These are phyloP conservation scores for Suillus bovinus DNA, from an alignment of 768 basidiomycete genomes.

Conservation along the genomic window DNA sequence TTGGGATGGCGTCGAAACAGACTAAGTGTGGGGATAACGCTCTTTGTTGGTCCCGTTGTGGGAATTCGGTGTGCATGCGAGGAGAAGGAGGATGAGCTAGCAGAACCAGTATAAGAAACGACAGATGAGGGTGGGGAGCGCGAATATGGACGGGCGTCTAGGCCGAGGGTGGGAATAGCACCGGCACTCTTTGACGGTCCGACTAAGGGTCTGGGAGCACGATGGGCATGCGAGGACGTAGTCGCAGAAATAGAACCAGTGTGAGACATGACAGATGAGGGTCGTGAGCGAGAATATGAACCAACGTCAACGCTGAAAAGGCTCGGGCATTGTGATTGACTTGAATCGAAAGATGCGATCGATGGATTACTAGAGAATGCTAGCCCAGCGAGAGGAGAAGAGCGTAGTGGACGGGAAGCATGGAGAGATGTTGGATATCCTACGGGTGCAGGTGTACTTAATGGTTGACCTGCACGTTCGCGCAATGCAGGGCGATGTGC, in stretches of 20 bases:
- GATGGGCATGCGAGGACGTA: constrained; percentile 17
- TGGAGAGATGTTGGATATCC: constrained; percentile 6
- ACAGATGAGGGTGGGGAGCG: constrained; percentile 19
- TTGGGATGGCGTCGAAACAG: constrained; percentile 12
- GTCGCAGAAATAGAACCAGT: constrained; percentile 18
- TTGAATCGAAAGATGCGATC: constrained; percentile 22
- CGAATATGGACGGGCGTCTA: neutral
- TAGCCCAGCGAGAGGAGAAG: constrained; percentile 29
- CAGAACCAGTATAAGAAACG: constrained; percentile 14
- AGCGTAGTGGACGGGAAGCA: constrained; percentile 29
- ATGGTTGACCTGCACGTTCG: neutral
- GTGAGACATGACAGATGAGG: constrained; percentile 20
- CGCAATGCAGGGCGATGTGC: neutral
- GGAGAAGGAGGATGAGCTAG: constrained; percentile 10
- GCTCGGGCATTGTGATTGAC: constrained; percentile 16
- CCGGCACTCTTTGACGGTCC: constrained; percentile 7
- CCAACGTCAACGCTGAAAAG: neutral
- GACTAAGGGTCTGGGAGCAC: neutral
- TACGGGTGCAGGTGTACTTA: neutral
- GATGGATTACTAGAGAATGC: constrained; percentile 28
- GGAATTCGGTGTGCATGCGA: constrained; percentile 5
- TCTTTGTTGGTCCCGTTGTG: constrained; percentile 9
- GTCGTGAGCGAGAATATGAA: constrained; percentile 12
- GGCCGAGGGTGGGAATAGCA: neutral
- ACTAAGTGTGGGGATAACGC: constrained; percentile 13